A percentile compares a stretch with the other conserved stretches of the same genome.
Evolutionary conservation across 495 filamentous ascomycete species (phyloP).

Genomic region (Lepidopterella palustris): DNA sequence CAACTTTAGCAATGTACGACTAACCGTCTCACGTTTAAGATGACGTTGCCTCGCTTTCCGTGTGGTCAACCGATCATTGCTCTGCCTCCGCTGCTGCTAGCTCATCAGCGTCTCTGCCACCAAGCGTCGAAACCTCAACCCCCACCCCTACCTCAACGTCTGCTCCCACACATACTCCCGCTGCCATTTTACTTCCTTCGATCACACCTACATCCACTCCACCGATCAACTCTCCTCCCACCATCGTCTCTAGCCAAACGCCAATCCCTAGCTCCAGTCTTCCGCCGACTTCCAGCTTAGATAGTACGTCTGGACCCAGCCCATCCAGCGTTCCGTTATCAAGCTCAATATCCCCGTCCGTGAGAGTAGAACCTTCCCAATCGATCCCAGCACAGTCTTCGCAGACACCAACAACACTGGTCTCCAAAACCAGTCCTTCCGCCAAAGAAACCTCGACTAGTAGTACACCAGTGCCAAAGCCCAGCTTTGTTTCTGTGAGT

Average conservation of each 20-base stretch:
- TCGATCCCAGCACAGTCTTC: not conserved
- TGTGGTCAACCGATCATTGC: too few relatives aligned
- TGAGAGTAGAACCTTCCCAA: not conserved
- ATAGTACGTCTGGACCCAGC: not conserved
- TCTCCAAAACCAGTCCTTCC: not conserved
- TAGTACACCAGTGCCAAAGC: conserved; percentile 7
- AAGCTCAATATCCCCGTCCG: not conserved
- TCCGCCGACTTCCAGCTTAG: not conserved
- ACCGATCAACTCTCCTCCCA: not conserved
- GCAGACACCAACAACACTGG: not conserved
- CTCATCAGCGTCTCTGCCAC: too few relatives aligned
- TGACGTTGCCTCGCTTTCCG: too few relatives aligned
- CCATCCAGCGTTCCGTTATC: not conserved
- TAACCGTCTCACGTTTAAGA: too few relatives aligned
- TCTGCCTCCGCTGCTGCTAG: too few relatives aligned
- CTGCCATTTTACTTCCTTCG: too few relatives aligned
- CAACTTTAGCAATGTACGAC: too few relatives aligned
- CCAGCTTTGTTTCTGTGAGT: conserved; percentile 11
- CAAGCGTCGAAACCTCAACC: too few relatives aligned
- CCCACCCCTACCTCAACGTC: not conserved
- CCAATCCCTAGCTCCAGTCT: not conserved
- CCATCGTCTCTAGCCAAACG: not conserved
- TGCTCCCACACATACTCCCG: too few relatives aligned
- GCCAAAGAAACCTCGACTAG: conserved; percentile 3
- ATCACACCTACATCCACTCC: not conserved